Percentiles rank a stretch among this genome's conserved stretches.
These are phyloP conservation scores for Colletotrichum tanaceti DNA, from an alignment of 2,329 filamentous ascomycete species.

Conservation along the genomic window DNA sequence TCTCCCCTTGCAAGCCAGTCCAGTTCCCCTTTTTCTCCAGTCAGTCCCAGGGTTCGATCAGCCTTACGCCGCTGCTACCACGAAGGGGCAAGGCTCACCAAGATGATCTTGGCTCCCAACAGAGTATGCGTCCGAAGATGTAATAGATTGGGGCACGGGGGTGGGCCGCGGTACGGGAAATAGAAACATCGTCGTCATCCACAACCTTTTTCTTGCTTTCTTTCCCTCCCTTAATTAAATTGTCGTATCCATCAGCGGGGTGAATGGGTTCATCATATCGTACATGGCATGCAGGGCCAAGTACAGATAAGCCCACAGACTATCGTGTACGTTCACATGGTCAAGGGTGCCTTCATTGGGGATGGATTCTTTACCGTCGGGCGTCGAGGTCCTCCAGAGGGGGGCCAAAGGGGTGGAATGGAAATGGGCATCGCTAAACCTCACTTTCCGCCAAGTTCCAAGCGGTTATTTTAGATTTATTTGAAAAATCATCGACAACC, in stretches of 20 bases:
- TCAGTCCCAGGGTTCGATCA: constrained; percentile 24
- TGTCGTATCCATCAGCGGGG: constrained; percentile 20
- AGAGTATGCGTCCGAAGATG: constrained; percentile 25
- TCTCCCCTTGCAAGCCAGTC: not conserved
- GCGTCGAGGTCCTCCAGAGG: constrained; percentile 6
- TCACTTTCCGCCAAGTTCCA: constrained; percentile 26
- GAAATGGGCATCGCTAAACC: constrained; percentile 31
- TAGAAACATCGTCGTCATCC: not conserved
- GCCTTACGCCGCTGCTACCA: constrained; percentile 36
- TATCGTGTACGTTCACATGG: constrained; percentile 12
- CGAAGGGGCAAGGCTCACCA: constrained; percentile 18
- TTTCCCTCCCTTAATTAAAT: not conserved
- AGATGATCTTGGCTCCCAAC: constrained; percentile 27
- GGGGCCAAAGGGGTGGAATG: constrained; percentile 7
- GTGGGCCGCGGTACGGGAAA: constrained; percentile 23
- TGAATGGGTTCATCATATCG: constrained; percentile 13
- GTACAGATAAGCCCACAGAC: constrained; percentile 5
- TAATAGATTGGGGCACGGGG: constrained; percentile 33
- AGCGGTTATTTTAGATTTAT: constrained; percentile 38
- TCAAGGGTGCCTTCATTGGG: not conserved
- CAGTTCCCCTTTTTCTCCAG: constrained; percentile 12
- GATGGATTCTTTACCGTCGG: not conserved
- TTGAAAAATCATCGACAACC: constrained; percentile 38
- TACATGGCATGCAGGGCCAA: constrained; percentile 16
- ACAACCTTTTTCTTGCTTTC: not conserved